Evolutionary conservation across 176 grass and related monocot genomes (phyloP).

Genomic region (Musa itinerans): DNA sequence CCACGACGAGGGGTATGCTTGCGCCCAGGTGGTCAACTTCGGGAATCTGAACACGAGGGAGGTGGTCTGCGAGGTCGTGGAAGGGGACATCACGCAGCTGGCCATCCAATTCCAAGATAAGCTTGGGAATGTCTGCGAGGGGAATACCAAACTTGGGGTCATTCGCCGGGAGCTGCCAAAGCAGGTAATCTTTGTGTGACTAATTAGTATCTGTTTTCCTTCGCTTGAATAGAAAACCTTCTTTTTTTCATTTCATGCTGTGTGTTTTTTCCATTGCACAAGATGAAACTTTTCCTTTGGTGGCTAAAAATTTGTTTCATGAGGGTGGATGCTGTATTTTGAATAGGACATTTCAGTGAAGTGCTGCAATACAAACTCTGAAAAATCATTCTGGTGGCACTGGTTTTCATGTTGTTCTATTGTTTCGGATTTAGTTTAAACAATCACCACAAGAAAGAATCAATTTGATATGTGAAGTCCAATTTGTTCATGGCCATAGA

Average conservation of each 20-base stretch:
- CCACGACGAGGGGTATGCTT: slow-evolving; percentile 85
- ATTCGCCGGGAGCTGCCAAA: slow-evolving; percentile 63
- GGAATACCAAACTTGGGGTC: slow-evolving; percentile 68
- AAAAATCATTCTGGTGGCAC: too few species aligned
- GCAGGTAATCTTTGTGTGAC: slow-evolving; percentile 37
- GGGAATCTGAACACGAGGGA: slow-evolving; percentile 89
- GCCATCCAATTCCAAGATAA: slow-evolving; percentile 92
- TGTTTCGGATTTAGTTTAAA: too few species aligned
- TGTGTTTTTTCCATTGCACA: not conserved
- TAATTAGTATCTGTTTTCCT: not conserved
- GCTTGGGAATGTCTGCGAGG: slow-evolving; percentile 76
- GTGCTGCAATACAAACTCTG: too few species aligned
- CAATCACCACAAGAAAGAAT: too few species aligned
- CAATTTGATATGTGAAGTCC: too few species aligned
- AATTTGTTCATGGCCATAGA: too few species aligned
- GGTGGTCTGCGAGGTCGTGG: slow-evolving; percentile 85
- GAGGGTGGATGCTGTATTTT: too few species aligned
- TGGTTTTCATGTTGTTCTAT: too few species aligned
- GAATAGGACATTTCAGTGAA: too few species aligned
- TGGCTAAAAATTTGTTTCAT: too few species aligned
- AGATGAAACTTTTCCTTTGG: too few species aligned
- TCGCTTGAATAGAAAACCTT: not conserved
- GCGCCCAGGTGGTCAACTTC: slow-evolving; percentile 86
- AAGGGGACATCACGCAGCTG: slow-evolving; percentile 80
- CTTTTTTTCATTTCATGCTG: not conserved